These are phyloP conservation scores for Meyerozyma elateridarum DNA, from an alignment of 1,139 yeast species.

Conservation along the genomic window DNA sequence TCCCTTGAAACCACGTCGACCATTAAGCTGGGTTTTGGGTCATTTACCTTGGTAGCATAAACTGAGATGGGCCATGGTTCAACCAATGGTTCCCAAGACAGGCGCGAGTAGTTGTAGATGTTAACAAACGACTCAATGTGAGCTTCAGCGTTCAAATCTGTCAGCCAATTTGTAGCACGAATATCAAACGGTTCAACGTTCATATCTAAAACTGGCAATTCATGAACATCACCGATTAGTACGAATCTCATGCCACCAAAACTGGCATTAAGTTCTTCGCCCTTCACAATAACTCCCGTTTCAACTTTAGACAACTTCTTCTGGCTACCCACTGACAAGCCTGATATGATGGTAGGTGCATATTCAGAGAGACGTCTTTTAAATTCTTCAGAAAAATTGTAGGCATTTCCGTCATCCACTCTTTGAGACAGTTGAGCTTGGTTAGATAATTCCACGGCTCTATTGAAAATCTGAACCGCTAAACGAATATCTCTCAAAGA, in stretches of 20 bases:
- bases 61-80: slow-evolving; percentile 85
- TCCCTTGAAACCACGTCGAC: slow-evolving; percentile 69
- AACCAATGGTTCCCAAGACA: slow-evolving; percentile 93
- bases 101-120: slow-evolving; percentile 83
- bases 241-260: slow-evolving; percentile 84
- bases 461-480: slow-evolving; percentile 68
- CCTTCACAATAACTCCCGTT: slow-evolving; percentile 47
- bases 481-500: slow-evolving; percentile 83
- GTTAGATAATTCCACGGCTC: slow-evolving; percentile 57
- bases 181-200: slow-evolving; percentile 69
- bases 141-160: slow-evolving; percentile 71
- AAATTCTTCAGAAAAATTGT: slow-evolving; percentile 57
- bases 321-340: slow-evolving; percentile 22
- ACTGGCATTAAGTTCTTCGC: slow-evolving; percentile 67
- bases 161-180: slow-evolving; percentile 83
- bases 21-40: slow-evolving; percentile 45
- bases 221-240: slow-evolving; percentile 89
- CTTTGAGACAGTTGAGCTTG: slow-evolving; percentile 18
- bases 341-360: slow-evolving; percentile 61
- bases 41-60: slow-evolving; percentile 51
- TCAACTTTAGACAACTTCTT: slow-evolving; percentile 11
- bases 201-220: slow-evolving; percentile 85
- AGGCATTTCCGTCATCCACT: slow-evolving; percentile 15
- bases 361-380: slow-evolving; percentile 53
- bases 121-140: slow-evolving; percentile 68